Evolutionary conservation across 805 yeast genomes (phyloP), one percentile per base, ranked within the genome.

Genomic region (Starmera caribaea): DNA sequence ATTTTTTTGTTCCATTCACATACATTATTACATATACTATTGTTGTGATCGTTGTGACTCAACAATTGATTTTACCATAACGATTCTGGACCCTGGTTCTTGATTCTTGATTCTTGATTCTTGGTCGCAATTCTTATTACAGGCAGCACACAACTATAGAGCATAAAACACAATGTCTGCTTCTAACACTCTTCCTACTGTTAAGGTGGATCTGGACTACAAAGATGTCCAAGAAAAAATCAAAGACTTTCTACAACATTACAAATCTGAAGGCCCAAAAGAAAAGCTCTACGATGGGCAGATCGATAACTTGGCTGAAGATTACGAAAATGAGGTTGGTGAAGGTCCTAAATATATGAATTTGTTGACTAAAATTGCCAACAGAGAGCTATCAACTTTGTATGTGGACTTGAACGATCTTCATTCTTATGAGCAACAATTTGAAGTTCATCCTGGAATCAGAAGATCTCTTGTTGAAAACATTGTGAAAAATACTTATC

Each of bases 331-430:
- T 30, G 43, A 41, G 7, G 35, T 44, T 21, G 52, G 54, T 26
- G 57, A 53, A 30, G 81, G 80, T 29, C 79, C 82, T 17, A 92
- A 92, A 59, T 92, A 92, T 62, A 65, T 82, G 78, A 66, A 65
- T 28, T 48, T 82, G 6, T 65, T 92, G 35, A 96, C 87, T 55
- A 66, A 76, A 48, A 72, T 92, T 28, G 88, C 97, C 43, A 87
- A 94, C 59, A 75, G 98, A 53, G 88, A 89, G 48, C 45, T 68
- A 26, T 67, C 82, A 28, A 75, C 87, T 1, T 53, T 92, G 16
- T 67, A 66, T 40, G 70, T 92, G 36, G 96, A 87, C 44, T 68
- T 92, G 38, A 95, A 92, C 58, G 99, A 92, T 60, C 63, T 92
- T 42, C 74, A 75, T 48, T 66, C 68, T 33, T 92, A 72, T 59